Conservation (phyloP, 2,329 filamentous ascomycete genomes). For the Alternaria sp. region DNA sequence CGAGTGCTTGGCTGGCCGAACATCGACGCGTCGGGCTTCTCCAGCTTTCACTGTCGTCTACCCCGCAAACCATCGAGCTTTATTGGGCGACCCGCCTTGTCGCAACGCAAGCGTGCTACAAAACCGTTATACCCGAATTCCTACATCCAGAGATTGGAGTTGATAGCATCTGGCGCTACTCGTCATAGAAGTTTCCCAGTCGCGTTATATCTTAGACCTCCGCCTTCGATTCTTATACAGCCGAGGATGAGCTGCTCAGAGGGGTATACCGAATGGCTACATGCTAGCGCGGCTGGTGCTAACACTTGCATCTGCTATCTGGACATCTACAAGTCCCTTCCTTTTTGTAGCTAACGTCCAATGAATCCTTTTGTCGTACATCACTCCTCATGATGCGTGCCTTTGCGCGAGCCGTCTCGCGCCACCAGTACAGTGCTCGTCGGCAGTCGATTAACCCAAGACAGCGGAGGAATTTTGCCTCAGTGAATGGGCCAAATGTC, state of each 20-base stretch:
- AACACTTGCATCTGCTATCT: background rate
- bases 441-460: slow-evolving; percentile 2
- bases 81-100: background rate
- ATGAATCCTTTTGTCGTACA: background rate
- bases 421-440: slow-evolving; percentile 22
- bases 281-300: background rate
- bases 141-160: too few relatives aligned
- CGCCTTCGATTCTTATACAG: background rate
- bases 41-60: slow-evolving; percentile 3
- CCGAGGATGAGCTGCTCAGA: background rate
- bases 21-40: background rate
- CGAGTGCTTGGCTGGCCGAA: too few relatives aligned
- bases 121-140: accelerated
- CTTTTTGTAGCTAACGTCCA: background rate
- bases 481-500: slow-evolving; percentile 24
- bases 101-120: background rate
- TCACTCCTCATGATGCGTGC: slow-evolving; percentile 30
- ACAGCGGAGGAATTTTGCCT: slow-evolving; percentile 27
- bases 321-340: background rate
- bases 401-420: slow-evolving; percentile 34
- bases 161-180: too few relatives aligned
- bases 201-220: background rate
- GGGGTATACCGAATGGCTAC: background rate
- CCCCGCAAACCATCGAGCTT: background rate
- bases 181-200: too few relatives aligned